Evolutionary conservation across 2,329 filamentous ascomycete genomes (phyloP).

Genomic region (Corniculantispora saksenae): DNA sequence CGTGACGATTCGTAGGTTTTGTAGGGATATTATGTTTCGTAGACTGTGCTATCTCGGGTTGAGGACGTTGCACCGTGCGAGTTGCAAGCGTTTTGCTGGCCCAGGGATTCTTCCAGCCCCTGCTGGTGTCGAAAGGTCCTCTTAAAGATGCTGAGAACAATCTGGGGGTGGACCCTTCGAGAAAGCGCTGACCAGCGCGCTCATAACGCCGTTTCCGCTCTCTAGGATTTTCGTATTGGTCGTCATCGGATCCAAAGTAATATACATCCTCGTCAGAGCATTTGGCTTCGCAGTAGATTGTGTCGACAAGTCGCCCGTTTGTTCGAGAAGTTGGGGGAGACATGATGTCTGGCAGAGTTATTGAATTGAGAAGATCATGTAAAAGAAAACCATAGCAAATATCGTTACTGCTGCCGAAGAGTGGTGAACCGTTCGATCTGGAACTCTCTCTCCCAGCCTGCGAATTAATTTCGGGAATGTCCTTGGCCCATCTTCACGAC

Average conservation of each 20-base stretch:
- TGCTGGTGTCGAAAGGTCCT: constrained; percentile 59
- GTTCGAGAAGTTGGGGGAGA: background rate
- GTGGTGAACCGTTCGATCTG: background rate
- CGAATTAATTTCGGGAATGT: background rate
- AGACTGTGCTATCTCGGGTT: background rate
- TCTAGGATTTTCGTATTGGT: constrained; percentile 49
- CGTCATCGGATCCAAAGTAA: constrained; percentile 59
- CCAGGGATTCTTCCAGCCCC: constrained; percentile 58
- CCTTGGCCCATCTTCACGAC: background rate
- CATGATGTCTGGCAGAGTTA: constrained; percentile 5
- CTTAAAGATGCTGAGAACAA: constrained; percentile 61
- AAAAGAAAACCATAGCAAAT: too few species aligned
- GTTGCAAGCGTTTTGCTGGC: constrained; percentile 28
- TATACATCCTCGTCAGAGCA: constrained; percentile 49
- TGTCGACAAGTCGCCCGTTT: constrained; percentile 32
- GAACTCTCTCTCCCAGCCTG: background rate
- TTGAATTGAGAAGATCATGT: background rate
- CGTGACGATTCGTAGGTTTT: background rate
- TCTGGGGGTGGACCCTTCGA: constrained; percentile 56
- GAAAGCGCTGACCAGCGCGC: constrained; percentile 57
- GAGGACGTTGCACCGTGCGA: background rate
- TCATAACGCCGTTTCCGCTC: constrained; percentile 58
- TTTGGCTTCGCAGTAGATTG: constrained; percentile 49
- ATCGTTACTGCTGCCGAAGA: background rate
- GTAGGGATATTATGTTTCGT: background rate